phyloP scores from a whole-genome alignment of 176 grass and related monocot species.

The Bonia amplexicaulis region DNA sequence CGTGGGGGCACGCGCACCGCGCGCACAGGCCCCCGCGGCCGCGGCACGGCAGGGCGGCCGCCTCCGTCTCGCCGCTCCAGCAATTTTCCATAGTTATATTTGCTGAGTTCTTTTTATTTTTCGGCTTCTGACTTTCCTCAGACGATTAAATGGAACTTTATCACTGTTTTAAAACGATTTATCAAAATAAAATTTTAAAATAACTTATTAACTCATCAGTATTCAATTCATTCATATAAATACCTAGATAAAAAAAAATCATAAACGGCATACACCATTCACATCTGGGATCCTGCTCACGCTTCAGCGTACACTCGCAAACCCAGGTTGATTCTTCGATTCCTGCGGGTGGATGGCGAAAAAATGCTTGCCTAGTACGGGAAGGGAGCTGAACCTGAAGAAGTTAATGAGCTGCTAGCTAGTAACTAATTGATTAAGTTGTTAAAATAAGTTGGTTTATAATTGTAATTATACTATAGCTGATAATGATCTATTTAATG shows the following conservation, averaged over 20 bases:
- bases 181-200: too few species aligned
- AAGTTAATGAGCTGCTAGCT: neutral
- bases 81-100: too few species aligned
- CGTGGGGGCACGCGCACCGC: neutral
- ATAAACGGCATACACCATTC: too few species aligned
- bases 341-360: neutral
- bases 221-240: too few species aligned
- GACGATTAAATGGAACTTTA: too few species aligned
- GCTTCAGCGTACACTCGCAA: neutral
- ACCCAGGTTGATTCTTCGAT: neutral
- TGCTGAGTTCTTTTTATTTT: too few species aligned
- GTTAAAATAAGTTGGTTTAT: too few species aligned
- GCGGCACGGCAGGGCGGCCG: neutral
- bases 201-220: fast-evolving
- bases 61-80: neutral
- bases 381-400: neutral
- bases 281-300: neutral
- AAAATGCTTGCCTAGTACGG: neutral
- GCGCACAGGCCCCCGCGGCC: neutral
- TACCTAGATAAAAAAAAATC: too few species aligned
- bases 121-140: too few species aligned
- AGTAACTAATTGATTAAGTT: neutral
- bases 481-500: too few species aligned
- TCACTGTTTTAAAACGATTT: too few species aligned
- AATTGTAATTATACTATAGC: too few species aligned